Evolutionary conservation across 768 basidiomycete species (phyloP).

Genomic region (Tricholoma furcatifolium): DNA sequence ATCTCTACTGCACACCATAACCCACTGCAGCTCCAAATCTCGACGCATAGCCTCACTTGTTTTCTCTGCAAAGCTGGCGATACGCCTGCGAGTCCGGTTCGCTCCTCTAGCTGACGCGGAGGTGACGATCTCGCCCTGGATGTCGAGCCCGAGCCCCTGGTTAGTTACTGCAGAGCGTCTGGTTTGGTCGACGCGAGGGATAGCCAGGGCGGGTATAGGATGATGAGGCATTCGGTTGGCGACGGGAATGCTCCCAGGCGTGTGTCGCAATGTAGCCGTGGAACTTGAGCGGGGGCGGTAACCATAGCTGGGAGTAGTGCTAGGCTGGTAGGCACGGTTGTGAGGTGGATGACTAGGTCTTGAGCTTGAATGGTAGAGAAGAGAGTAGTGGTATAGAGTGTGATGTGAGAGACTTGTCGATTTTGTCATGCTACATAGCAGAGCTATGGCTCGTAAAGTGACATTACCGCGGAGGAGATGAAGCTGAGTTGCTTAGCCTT

Average conservation of each 20-base stretch:
- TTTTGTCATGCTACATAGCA: no score
- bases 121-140: slow-evolving; percentile 8
- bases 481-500: no score
- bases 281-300: slow-evolving; percentile 23
- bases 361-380: slow-evolving; percentile 22
- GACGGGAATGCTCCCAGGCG: slow-evolving; percentile 36
- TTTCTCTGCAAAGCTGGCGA: slow-evolving; percentile 20
- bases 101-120: slow-evolving; percentile 5
- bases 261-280: slow-evolving; percentile 32
- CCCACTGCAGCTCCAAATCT: slow-evolving; percentile 19
- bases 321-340: slow-evolving; percentile 8
- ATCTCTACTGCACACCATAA: slow-evolving; percentile 28
- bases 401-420: neutral
- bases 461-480: no score
- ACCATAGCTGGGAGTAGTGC: slow-evolving; percentile 25
- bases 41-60: slow-evolving; percentile 23
- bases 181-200: slow-evolving; percentile 6
- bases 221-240: slow-evolving; percentile 17
- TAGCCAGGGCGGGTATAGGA: slow-evolving; percentile 21
- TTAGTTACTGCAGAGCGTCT: slow-evolving; percentile 5
- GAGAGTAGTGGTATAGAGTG: slow-evolving; percentile 39
- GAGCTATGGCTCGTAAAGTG: neutral
- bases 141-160: slow-evolving; percentile 1
- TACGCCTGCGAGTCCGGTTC: slow-evolving; percentile 9
- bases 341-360: slow-evolving; percentile 19